phyloP scores from a whole-genome alignment of 495 filamentous ascomycete genomes.

The Aspergillus ellipticus region DNA sequence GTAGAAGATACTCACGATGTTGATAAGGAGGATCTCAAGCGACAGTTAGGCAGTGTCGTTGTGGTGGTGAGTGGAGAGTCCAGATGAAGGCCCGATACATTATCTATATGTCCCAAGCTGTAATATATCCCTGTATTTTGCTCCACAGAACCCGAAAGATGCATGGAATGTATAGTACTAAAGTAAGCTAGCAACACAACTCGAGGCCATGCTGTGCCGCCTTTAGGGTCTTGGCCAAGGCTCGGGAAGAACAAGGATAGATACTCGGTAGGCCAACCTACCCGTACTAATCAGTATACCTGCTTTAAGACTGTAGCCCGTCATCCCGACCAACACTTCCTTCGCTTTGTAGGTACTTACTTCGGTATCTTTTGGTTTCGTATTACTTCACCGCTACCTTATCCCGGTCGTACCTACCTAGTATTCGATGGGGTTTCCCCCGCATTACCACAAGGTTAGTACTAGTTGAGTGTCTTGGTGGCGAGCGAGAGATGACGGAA shows the following conservation, averaged over 20 bases:
- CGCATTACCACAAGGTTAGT: neutral
- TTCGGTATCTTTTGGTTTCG: too few relatives aligned
- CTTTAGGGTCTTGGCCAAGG: neutral
- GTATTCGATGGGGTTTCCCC: neutral
- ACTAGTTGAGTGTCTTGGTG: slow-evolving; percentile 4
- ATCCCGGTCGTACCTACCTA: too few relatives aligned
- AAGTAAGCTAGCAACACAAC: too few relatives aligned
- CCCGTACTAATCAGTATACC: too few relatives aligned
- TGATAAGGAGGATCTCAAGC: slow-evolving; percentile 81
- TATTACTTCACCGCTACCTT: too few relatives aligned
- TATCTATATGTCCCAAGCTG: neutral
- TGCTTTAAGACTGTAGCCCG: too few relatives aligned
- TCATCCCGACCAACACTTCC: too few relatives aligned
- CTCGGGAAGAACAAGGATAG: neutral
- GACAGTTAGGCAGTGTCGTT: slow-evolving; percentile 84
- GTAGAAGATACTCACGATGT: slow-evolving; percentile 99
- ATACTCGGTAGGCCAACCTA: too few relatives aligned
- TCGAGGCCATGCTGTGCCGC: neutral
- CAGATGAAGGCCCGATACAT: slow-evolving; percentile 15
- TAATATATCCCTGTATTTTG: neutral
- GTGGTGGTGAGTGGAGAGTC: slow-evolving; percentile 65
- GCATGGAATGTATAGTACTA: too few relatives aligned
- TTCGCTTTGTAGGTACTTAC: too few relatives aligned
- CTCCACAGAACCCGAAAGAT: neutral
- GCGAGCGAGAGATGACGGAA: slow-evolving; percentile 23